Conservation (phyloP, 2,329 filamentous ascomycete genomes). For the Arthroderma uncinatum region DNA sequence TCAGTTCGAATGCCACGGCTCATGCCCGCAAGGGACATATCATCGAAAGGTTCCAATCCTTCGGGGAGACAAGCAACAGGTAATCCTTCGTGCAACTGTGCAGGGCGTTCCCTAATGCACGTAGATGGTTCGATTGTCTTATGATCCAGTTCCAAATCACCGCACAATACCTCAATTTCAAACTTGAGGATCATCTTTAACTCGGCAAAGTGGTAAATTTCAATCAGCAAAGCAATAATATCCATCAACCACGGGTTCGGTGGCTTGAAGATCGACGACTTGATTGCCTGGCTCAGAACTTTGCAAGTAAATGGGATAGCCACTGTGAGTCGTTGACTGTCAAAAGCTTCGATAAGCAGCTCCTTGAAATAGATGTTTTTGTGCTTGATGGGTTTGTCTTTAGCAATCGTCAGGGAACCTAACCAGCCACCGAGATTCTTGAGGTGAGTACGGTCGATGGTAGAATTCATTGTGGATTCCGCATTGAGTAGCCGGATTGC, state of each 20-base stretch:
- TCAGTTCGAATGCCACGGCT: conserved; percentile 56
- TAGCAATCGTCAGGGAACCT: conserved; percentile 80
- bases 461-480: conserved; percentile 71
- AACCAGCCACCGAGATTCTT: conserved; percentile 94
- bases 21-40: conserved; percentile 64
- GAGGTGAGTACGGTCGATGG: conserved; percentile 72
- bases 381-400: conserved; percentile 90
- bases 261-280: conserved; percentile 80
- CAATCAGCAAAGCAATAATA: conserved; percentile 78
- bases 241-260: conserved; percentile 99
- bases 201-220: conserved; percentile 85
- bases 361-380: conserved; percentile 97
- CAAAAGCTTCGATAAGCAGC: conserved; percentile 81
- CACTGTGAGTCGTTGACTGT: conserved; percentile 79
- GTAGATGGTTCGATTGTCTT: conserved; percentile 81
- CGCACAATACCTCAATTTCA: conserved; percentile 95
- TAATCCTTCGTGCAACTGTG: conserved; percentile 50
- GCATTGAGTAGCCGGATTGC: conserved; percentile 81
- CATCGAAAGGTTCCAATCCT: conserved; percentile 69
- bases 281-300: conserved; percentile 71
- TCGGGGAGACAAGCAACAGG: conserved; percentile 49
- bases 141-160: conserved; percentile 81
- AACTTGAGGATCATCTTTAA: conserved; percentile 96
- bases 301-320: conserved; percentile 98
- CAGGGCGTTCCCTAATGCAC: conserved; percentile 65